These are phyloP conservation scores for Triangularia setosa DNA, from an alignment of 2,329 filamentous ascomycete genomes.

Conservation along the genomic window DNA sequence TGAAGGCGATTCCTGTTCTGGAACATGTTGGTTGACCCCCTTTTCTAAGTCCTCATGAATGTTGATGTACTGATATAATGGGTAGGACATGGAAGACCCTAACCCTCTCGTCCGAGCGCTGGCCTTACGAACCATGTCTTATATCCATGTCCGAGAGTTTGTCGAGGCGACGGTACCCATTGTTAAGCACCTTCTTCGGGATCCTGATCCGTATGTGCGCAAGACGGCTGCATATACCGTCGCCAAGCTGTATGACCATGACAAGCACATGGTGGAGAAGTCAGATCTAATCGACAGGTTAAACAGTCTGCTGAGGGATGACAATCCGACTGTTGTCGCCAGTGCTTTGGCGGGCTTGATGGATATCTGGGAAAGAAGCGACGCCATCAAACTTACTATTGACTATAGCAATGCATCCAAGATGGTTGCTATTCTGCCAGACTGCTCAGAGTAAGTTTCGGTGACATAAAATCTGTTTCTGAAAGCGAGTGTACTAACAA, in stretches of 20 bases:
- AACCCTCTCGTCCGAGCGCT: slow-evolving; percentile 92
- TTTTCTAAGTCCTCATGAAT: not conserved
- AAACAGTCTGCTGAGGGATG: slow-evolving; percentile 85
- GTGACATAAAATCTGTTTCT: not conserved
- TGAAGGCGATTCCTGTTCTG: slow-evolving; percentile 87
- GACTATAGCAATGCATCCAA: slow-evolving; percentile 97
- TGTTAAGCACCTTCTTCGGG: slow-evolving; percentile 76
- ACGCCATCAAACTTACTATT: slow-evolving; percentile 96
- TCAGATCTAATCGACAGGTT: slow-evolving; percentile 90
- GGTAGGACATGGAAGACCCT: slow-evolving; percentile 83
- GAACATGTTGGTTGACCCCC: slow-evolving; percentile 57
- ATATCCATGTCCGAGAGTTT: slow-evolving; percentile 94
- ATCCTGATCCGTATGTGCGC: slow-evolving; percentile 90
- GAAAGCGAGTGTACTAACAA: slow-evolving; percentile 13
- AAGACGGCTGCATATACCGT: slow-evolving; percentile 97
- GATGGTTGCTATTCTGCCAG: slow-evolving; percentile 91
- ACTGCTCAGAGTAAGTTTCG: slow-evolving; percentile 83
- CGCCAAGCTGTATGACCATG: slow-evolving; percentile 96
- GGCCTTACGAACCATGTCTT: slow-evolving; percentile 91
- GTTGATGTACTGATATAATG: slow-evolving; percentile 19
- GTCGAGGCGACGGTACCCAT: slow-evolving; percentile 85
- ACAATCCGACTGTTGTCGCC: slow-evolving; percentile 95
- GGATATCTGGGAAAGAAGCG: slow-evolving; percentile 98
- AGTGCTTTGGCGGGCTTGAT: slow-evolving; percentile 87
- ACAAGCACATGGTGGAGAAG: slow-evolving; percentile 80